These are phyloP conservation scores for Heliamphora exappendiculata DNA, from an alignment of 148 eudicot genomes.

Conservation along the genomic window DNA sequence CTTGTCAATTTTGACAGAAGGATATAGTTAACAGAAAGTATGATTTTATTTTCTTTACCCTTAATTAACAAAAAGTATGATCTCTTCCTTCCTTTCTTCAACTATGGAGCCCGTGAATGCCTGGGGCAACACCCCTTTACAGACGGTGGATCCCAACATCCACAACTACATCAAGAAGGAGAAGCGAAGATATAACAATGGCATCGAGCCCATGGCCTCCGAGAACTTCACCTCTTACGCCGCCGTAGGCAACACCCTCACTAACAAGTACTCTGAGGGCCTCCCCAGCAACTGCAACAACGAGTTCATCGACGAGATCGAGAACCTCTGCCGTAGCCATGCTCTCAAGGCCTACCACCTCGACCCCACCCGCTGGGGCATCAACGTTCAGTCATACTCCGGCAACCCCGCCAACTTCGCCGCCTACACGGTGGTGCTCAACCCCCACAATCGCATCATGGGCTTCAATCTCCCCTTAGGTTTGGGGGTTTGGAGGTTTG, in stretches of 20 bases:
- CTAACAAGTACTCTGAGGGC: conserved; percentile 94
- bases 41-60: too few species aligned
- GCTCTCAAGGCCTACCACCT: conserved; percentile 56
- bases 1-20: too few species aligned
- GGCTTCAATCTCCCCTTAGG: conserved; percentile 84
- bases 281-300: conserved; percentile 82
- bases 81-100: neutral
- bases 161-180: conserved; percentile 79
- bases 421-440: conserved; percentile 75
- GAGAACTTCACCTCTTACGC: conserved; percentile 95
- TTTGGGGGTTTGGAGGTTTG: too few species aligned
- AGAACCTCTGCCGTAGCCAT: conserved; percentile 58
- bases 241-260: conserved; percentile 72
- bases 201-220: conserved; percentile 88
- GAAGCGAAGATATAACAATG: conserved; percentile 65
- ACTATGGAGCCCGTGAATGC: conserved; percentile 61
- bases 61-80: too few species aligned
- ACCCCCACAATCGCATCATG: conserved; percentile 84
- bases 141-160: conserved; percentile 69
- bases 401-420: conserved; percentile 83
- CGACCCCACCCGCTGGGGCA: conserved; percentile 73
- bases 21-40: too few species aligned
- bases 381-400: conserved; percentile 77
- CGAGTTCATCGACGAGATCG: conserved; percentile 71
- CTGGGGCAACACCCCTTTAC: conserved; percentile 74